Base-by-base conservation (phyloP, 352 stramenopile species). In the Hyaloperonospora brassicae region DNA sequence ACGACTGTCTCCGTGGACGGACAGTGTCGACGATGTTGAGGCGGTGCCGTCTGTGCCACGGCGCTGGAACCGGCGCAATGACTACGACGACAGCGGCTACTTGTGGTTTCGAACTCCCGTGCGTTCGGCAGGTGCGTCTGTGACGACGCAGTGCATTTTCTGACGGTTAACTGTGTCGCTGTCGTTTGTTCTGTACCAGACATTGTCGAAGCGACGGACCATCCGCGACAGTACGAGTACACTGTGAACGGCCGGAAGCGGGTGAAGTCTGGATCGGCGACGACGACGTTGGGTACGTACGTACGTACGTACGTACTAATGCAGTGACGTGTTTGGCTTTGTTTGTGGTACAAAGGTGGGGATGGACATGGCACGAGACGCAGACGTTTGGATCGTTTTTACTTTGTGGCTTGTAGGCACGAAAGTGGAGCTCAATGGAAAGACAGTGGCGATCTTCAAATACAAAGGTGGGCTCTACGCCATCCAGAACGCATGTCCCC, bases 371-470 rank as follows among this genome's bases (percentile, higher is more conserved):
- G 4, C 27, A 34, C 17, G 8, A 34, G 4, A 9, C 8, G 27
- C 4, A 34, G 27, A 34, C 8, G 8, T 8, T 34, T 34, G 4
- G 27, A 0, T 8, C 27, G 27, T 34, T 4, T 34, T 34, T 34
- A 8, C 4, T 4, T 34, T 34, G 4, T 34, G 4, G 4, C 4
- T 8, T 17, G 1, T 50, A 88, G 83, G 83, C 13, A 82, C 57
- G 2, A 85, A 80, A 47, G 66, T 72, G 17, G 45, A 60, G 0
- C 60, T 92, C 47, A 93, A 93, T 38, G 84, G 80, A 35, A 73
- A 74, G 41, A 58, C 65, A 2, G 66, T 94, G 50, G 84, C 78
- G n/a, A 84, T 94, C 61, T 92, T 92, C 62, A 87, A 87, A 66
- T 78, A 89, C 44, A 57, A 75, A 22, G 70, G 66, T 0, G 59